phyloP scores from a whole-genome alignment of 805 yeast species.

The Naumovozyma baii region DNA sequence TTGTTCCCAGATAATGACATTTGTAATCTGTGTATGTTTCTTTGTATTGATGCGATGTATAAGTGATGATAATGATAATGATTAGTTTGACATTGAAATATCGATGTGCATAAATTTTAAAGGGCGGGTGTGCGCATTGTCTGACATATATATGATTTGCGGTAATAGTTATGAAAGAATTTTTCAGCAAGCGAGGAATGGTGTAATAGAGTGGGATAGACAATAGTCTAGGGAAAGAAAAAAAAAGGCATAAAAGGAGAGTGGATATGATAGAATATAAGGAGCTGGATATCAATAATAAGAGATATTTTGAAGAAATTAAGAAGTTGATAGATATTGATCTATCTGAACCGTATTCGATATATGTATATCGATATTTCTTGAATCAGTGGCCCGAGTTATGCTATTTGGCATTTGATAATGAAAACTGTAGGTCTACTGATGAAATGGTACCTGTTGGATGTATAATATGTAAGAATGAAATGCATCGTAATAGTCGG shows the following conservation, averaged over 20 bases:
- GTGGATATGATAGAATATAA: slow-evolving; percentile 8
- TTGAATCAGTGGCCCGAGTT: slow-evolving; percentile 85
- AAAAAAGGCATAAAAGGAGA: background rate
- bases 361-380: slow-evolving; percentile 86
- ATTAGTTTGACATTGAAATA: no score
- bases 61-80: no score
- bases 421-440: background rate
- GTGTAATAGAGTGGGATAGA: background rate
- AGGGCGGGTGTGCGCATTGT: no score
- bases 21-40: no score
- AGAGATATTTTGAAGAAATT: slow-evolving; percentile 37
- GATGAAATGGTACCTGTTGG: slow-evolving; percentile 47
- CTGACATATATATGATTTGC: no score
- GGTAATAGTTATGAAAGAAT: no score
- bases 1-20: no score
- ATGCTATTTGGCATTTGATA: slow-evolving; percentile 51
- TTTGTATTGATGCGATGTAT: no score
- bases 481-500: slow-evolving; percentile 57
- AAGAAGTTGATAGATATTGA: slow-evolving; percentile 56
- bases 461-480: slow-evolving; percentile 73
- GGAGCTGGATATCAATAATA: slow-evolving; percentile 20
- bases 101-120: no score
- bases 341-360: slow-evolving; percentile 87
- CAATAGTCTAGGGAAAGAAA: background rate
- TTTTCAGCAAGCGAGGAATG: no score